Conservation (phyloP, 176 grass and related monocot species). For the Triticum monococcum region DNA sequence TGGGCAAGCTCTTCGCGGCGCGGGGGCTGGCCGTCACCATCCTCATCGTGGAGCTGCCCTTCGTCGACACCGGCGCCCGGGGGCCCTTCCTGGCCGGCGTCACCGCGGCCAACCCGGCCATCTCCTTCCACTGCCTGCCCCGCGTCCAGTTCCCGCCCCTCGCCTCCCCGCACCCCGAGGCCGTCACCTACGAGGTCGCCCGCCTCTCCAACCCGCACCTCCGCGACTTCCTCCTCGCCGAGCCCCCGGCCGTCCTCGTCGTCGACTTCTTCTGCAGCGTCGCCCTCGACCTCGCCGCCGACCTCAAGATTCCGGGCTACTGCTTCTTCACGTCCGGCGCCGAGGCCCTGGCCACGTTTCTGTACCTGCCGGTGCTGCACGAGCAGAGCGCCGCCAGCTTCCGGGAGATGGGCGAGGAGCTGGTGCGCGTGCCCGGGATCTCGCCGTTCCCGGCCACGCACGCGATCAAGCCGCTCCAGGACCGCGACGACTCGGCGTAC, state of each 20-base stretch:
- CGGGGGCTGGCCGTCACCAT: neutral
- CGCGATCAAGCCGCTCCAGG: neutral
- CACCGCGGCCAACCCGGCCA: neutral
- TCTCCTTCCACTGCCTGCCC: neutral
- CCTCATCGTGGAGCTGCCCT: neutral
- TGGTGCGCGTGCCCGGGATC: neutral
- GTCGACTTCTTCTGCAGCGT: neutral
- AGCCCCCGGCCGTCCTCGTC: neutral
- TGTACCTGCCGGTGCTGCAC: neutral
- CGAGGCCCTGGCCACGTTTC: neutral
- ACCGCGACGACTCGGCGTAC: neutral
- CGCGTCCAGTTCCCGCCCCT: neutral
- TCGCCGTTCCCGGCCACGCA: neutral
- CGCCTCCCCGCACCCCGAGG: neutral
- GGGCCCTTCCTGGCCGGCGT: neutral
- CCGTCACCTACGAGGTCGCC: neutral
- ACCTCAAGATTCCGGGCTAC: neutral
- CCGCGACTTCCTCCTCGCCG: neutral
- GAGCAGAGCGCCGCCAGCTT: neutral
- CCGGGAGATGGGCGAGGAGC: neutral
- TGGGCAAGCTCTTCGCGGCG: neutral
- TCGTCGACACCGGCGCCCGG: neutral
- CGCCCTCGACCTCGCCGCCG: neutral
- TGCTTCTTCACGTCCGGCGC: neutral
- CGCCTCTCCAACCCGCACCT: neutral